Conservation (phyloP, 2,329 filamentous ascomycete species). For the Alternaria sp. region DNA sequence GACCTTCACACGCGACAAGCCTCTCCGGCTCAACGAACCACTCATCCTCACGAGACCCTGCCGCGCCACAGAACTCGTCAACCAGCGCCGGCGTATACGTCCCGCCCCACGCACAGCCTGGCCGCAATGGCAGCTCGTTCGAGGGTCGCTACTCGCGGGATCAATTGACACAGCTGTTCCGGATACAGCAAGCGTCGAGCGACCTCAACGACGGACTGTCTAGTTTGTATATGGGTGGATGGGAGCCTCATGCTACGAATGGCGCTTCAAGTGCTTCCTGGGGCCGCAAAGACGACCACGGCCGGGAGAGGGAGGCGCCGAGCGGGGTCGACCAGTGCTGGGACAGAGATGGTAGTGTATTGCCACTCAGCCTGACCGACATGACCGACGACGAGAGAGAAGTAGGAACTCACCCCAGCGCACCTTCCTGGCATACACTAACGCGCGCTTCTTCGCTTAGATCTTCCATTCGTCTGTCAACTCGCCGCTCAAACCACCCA, state of each 20-base stretch:
- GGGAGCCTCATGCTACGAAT: constrained; percentile 78
- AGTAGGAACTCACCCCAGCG: constrained; percentile 51
- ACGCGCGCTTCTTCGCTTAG: constrained; percentile 54
- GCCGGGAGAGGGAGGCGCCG: constrained; percentile 72
- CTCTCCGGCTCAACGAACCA: constrained; percentile 51
- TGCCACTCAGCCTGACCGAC: constrained; percentile 74
- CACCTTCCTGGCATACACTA: constrained; percentile 11
- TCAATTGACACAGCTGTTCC: constrained; percentile 77
- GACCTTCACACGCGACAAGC: constrained; percentile 65
- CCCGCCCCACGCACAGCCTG: constrained; percentile 65
- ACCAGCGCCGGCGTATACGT: constrained; percentile 60
- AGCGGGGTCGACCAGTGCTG: constrained; percentile 92
- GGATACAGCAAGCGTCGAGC: constrained; percentile 61
- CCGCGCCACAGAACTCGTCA: constrained; percentile 40
- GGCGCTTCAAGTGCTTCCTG: constrained; percentile 65
- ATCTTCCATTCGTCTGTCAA: constrained; percentile 87
- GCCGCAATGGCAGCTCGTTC: constrained; percentile 61
- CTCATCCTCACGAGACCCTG: constrained; percentile 38
- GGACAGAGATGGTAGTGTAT: constrained; percentile 73
- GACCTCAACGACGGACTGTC: constrained; percentile 66
- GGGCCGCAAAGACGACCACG: constrained; percentile 75
- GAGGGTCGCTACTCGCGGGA: constrained; percentile 77
- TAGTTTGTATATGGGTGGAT: constrained; percentile 74
- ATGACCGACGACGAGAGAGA: constrained; percentile 73
- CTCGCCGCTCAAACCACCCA: constrained; percentile 86